These are phyloP conservation scores for Xylaria multiplex DNA, from an alignment of 2,329 filamentous ascomycete genomes.

Conservation along the genomic window DNA sequence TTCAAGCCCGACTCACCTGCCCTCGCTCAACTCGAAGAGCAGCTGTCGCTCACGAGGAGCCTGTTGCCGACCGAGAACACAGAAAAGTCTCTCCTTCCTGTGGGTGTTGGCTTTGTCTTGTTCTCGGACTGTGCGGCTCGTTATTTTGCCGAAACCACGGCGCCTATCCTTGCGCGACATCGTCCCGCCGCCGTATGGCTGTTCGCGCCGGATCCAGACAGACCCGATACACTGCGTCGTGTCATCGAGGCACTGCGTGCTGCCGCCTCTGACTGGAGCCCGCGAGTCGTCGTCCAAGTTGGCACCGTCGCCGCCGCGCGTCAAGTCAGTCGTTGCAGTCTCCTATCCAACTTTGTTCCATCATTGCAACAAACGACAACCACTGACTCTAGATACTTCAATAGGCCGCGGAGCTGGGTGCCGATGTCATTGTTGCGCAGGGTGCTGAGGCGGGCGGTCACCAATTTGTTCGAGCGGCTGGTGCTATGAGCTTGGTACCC, in stretches of 20 bases:
- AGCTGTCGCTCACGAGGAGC: constrained; percentile 43
- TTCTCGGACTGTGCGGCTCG: constrained; percentile 55
- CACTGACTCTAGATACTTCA: too few relatives aligned
- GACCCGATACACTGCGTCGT: constrained; percentile 38
- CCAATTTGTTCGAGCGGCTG: constrained; percentile 57
- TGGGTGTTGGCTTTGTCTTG: constrained; percentile 72
- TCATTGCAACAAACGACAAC: too few relatives aligned
- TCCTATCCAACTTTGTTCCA: too few relatives aligned
- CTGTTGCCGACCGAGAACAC: constrained; percentile 7
- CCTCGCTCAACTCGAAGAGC: constrained; percentile 46
- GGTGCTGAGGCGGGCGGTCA: constrained; percentile 65
- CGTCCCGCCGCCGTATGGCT: constrained; percentile 72
- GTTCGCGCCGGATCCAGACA: constrained; percentile 64
- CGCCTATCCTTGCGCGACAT: constrained; percentile 63
- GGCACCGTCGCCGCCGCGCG: constrained; percentile 60
- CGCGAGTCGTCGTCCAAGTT: constrained; percentile 62
- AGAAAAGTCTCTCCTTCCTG: constrained; percentile 51
- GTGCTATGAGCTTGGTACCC: constrained; percentile 59
- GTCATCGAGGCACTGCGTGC: constrained; percentile 38
- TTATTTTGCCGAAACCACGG: constrained; percentile 55
- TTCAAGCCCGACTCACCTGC: constrained; percentile 48
- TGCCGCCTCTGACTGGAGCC: constrained; percentile 34
- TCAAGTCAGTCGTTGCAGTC: constrained; percentile 2
- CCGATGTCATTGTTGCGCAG: constrained; percentile 63
- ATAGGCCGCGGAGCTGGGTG: constrained; percentile 50